phyloP scores from a whole-genome alignment of 2,329 filamentous ascomycete genomes.

The Xylariaceae sp. region DNA sequence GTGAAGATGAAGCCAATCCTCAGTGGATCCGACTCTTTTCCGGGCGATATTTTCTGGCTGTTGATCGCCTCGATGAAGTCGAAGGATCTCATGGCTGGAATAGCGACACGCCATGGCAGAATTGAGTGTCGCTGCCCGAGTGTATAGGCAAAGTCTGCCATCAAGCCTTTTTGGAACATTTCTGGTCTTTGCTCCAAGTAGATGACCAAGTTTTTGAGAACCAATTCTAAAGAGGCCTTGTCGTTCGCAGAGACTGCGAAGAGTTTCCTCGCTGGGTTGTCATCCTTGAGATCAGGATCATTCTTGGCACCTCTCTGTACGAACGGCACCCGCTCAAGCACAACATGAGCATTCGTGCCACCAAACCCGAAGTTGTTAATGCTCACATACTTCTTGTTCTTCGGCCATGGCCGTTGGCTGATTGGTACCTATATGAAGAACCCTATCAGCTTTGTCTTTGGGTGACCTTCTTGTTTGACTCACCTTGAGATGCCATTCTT shows the following conservation, averaged over 20 bases:
- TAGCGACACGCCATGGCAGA: conserved; percentile 42
- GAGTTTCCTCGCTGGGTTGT: conserved; percentile 34
- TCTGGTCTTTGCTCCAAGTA: conserved; percentile 43
- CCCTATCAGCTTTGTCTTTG: neutral
- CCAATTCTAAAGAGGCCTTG: conserved; percentile 35
- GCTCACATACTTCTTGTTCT: conserved; percentile 48
- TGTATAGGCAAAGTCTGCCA: conserved; percentile 48
- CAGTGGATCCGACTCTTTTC: conserved; percentile 37
- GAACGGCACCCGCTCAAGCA: conserved; percentile 35
- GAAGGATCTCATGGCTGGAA: conserved; percentile 43
- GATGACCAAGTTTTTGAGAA: conserved; percentile 40
- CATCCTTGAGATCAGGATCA: conserved; percentile 33
- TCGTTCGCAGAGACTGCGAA: conserved; percentile 44
- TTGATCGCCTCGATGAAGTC: conserved; percentile 46
- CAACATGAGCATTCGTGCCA: conserved; percentile 31
- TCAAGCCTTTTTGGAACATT: conserved; percentile 43
- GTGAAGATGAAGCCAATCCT: conserved; percentile 42
- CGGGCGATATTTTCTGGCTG: conserved; percentile 33
- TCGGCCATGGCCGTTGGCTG: conserved; percentile 45
- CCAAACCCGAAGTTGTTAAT: conserved; percentile 34
- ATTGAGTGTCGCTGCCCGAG: conserved; percentile 44
- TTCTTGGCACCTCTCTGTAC: conserved; percentile 30
- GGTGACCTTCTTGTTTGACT: neutral
- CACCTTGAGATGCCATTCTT: conserved; percentile 47
- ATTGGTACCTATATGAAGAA: conserved; percentile 36